Evolutionary conservation across 129 eudicot genomes (phyloP).

Genomic region (Tagetes patula): DNA sequence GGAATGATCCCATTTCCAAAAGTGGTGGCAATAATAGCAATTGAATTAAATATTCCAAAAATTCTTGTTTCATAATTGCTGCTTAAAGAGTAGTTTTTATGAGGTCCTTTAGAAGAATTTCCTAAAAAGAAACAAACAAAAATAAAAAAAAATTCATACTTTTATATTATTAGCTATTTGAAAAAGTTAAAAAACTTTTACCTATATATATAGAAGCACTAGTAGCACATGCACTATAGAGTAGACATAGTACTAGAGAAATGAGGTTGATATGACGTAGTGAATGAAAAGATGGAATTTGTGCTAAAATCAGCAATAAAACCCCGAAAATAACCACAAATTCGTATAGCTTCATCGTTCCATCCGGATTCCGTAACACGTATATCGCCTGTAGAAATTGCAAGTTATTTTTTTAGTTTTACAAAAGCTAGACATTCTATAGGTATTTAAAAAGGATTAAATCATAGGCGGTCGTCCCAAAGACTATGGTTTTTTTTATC

Average conservation of each 20-base stretch:
- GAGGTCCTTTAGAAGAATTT: slow-evolving; percentile 63
- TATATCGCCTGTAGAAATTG: slow-evolving; percentile 61
- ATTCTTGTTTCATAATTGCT: slow-evolving; percentile 44
- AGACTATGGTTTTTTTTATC: no score
- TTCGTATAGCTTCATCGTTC: slow-evolving; percentile 68
- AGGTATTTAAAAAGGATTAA: no score
- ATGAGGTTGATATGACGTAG: slow-evolving; percentile 82
- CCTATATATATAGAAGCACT: slow-evolving; percentile 81
- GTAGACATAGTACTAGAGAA: slow-evolving; percentile 61
- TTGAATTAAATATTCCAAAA: slow-evolving; percentile 77
- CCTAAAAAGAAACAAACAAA: slow-evolving; percentile 33
- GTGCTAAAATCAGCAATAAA: slow-evolving; percentile 78
- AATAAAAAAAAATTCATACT: no score
- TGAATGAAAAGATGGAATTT: slow-evolving; percentile 93
- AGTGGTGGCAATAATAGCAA: slow-evolving; percentile 90
- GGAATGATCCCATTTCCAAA: slow-evolving; percentile 96
- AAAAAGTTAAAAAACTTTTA: neutral
- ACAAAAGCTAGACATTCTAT: no score
- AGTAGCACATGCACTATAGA: slow-evolving; percentile 74
- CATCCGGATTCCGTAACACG: slow-evolving; percentile 58
- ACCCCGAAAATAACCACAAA: slow-evolving; percentile 71
- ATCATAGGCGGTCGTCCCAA: no score
- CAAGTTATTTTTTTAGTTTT: no score
- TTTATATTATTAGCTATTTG: no score
- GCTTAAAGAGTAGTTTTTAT: slow-evolving; percentile 58